Conservation (phyloP, 345 rosid genomes). For the Eucalyptus sideroxylon region DNA sequence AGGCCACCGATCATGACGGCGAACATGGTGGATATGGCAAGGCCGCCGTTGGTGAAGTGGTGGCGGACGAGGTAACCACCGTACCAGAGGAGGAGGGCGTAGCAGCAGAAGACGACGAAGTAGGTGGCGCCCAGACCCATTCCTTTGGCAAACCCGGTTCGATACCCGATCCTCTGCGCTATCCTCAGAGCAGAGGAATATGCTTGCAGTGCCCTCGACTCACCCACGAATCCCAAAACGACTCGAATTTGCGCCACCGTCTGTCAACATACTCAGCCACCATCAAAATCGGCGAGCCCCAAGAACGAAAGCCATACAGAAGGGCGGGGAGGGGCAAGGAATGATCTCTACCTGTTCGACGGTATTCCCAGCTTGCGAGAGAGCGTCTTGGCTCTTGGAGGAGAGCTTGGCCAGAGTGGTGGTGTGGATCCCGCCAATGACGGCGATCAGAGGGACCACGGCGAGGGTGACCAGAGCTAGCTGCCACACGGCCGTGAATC, state of each 20-base stretch:
- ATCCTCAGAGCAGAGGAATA: conserved; percentile 69
- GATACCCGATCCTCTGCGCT: conserved; percentile 80
- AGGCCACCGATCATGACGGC: conserved; percentile 96
- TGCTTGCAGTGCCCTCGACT: conserved; percentile 69
- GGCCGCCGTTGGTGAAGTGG: conserved; percentile 88
- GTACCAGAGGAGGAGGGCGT: conserved; percentile 93
- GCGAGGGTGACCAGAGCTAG: conserved; percentile 89
- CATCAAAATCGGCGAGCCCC: conserved; percentile 9
- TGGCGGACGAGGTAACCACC: conserved; percentile 92
- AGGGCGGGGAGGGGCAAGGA: neutral
- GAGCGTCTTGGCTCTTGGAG: conserved; percentile 71
- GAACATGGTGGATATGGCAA: conserved; percentile 94
- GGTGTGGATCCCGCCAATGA: conserved; percentile 80
- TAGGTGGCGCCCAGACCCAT: conserved; percentile 95
- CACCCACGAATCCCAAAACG: conserved; percentile 87
- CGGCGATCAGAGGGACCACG: conserved; percentile 93
- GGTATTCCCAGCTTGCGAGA: conserved; percentile 85
- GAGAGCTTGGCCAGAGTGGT: conserved; percentile 70
- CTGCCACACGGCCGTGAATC: conserved; percentile 99
- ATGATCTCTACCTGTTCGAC: conserved; percentile 69
- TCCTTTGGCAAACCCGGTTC: conserved; percentile 81
- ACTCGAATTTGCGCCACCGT: conserved; percentile 86
- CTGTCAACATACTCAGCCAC: conserved; percentile 17
- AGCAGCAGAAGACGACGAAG: conserved; percentile 89
- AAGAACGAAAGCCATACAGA: neutral